Base-by-base conservation (phyloP, 495 filamentous ascomycete genomes). In the Talaromyces borbonicus region DNA sequence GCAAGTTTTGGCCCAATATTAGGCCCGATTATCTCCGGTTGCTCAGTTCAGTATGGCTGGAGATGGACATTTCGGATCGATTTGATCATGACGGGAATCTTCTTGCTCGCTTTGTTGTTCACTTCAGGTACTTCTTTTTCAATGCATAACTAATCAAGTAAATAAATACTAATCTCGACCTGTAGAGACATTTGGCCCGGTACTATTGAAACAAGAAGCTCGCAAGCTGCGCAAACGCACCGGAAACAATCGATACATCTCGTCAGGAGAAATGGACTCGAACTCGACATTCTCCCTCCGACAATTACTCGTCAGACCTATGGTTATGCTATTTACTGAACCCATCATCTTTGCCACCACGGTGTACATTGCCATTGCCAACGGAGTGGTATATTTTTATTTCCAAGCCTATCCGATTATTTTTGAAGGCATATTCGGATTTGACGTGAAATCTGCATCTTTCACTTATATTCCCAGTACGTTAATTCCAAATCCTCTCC, bases 301-400 rank as follows among this genome's bases (percentile, higher is more conserved):
- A 2, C 59, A 72, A n/a, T 68, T 65, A 1, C 56, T 77, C n/a
- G 70, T 65, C 7, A 60, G 74, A 2, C 74, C 74, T 19, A 46
- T 78, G 1, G 56, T 63, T 1, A 69, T 74, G 61, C 51, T 72
- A 6, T 20, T 65, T 5, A 62, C 5, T n/a, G 43, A 51, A 14
- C 45, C 43, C 7, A 51, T 51, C 35, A 47, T 51, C 9, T 9
- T 37, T 1, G 42, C 45, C 1, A 63, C 55, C 35, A 84, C 80
- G 29, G 59, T 86, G 8, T 89, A 85, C 59, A 69, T 87, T 1
- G 71, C 80, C 0, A 61, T 85, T 3, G 71, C 78, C 11, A 88
- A 87, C 56, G 76, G 75, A n/a, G 79, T 89, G 30, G 86, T 90
- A 50, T 87, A 61, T 41, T 66, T 87, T 53, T 83, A 73, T 49